Evolutionary conservation across 208 protist genomes (phyloP), one percentile per base, ranked within the genome.

Genomic region (Leishmania tropica): DNA sequence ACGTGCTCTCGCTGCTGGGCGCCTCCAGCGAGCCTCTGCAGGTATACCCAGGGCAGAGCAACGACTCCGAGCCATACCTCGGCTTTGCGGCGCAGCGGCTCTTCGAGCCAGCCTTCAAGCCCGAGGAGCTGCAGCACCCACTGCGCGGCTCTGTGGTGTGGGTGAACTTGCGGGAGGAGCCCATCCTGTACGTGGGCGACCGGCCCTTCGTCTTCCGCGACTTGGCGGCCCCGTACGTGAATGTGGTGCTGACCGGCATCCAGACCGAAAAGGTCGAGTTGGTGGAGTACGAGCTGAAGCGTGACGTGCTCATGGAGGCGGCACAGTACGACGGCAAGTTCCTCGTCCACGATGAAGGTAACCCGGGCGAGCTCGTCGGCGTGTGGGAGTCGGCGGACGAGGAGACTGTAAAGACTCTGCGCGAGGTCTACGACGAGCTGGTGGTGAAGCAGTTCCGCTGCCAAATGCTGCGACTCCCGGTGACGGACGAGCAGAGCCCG

Each of bases 401-500:
- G 31, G 90, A 94, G 31, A 97, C 90, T 8, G 92, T 97, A 47
- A 93, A 94, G 84, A 97, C 94, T 28, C 78, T 95, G 76, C 91
- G 93, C 15, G 89, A 97, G 83, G 86, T 97, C 45, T 96, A 96
- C 88, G 85, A 89, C 42, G 91, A 96, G 72, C 81, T 96, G 40
- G 51, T 71, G 13, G 83, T 64, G 70, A 82, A 94, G 67, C 92
- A 89, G 42, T 86, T 86, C 60, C 94, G 94, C 53, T 90, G 90
- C 45, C 80, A 85, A 42, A 85, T 97, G 76, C 62, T 96, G 31
- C 92, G 94, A 3, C 83, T 96, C 19, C 94, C 94, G 28, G 94
- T 97, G 56, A 97, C 94, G 31, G 94, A 97, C 71, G 94, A 97
- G 81, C 94, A 97, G 78, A 97, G 94, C 75, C 94, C 94, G 3